phyloP scores from a whole-genome alignment of 768 basidiomycete species.

The Tricholoma hemisulphureum region DNA sequence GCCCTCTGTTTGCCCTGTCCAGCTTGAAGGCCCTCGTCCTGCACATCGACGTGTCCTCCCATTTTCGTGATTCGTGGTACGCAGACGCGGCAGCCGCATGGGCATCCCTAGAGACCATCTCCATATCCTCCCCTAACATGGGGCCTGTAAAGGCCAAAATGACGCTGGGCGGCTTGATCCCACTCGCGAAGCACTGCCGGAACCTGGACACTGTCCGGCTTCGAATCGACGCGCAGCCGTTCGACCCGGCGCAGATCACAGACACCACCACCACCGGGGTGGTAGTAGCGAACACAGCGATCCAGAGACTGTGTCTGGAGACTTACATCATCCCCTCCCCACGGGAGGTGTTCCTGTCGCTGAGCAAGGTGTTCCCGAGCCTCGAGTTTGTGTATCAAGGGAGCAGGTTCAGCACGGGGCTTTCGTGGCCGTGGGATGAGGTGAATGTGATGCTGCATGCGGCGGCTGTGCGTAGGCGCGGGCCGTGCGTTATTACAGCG shows the following conservation, averaged over 20 bases:
- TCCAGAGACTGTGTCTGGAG: not conserved
- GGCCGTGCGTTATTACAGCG: not conserved
- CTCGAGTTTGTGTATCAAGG: not conserved
- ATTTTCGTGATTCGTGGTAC: not conserved
- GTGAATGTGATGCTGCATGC: not conserved
- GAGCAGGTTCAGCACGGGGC: not conserved
- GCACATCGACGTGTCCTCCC: not conserved
- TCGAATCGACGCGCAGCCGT: not conserved
- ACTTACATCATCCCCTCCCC: not conserved
- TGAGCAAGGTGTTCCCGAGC: slow-evolving; percentile 1
- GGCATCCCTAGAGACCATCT: not conserved
- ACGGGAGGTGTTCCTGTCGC: not conserved
- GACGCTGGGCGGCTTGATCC: slow-evolving; percentile 4
- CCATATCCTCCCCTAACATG: not conserved
- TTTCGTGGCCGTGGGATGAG: not conserved
- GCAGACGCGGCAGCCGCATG: slow-evolving; percentile 2
- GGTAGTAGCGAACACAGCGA: not conserved
- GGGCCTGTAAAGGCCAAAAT: not conserved
- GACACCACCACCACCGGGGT: too few relatives aligned
- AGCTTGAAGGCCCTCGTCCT: not conserved
- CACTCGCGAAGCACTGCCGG: slow-evolving; percentile 3
- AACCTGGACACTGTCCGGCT: not conserved
- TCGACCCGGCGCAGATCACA: not conserved
- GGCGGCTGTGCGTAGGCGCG: not conserved
- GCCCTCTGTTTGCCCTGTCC: not conserved